phyloP scores from a whole-genome alignment of 371 early-diverging fungal genomes.

The Mortierella sp. region DNA sequence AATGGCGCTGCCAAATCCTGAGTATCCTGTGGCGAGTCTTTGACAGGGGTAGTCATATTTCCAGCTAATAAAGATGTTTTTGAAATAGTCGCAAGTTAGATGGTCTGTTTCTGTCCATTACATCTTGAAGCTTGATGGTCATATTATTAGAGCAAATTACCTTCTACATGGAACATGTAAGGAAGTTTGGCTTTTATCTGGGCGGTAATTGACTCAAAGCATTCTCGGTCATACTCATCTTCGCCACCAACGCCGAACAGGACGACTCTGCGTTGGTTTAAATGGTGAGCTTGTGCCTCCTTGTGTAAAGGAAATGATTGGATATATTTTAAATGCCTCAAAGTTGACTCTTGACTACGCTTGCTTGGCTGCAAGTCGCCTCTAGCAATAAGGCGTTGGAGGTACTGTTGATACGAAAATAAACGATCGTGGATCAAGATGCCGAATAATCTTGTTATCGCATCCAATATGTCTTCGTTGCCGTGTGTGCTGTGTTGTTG shows the following conservation, averaged over 20 bases:
- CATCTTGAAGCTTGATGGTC: neutral
- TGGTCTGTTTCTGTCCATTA: neutral
- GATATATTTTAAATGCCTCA: conserved; percentile 65
- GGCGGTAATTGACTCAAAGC: conserved; percentile 43
- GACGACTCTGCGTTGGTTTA: conserved; percentile 71
- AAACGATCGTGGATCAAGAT: conserved; percentile 67
- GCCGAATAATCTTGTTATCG: conserved; percentile 63
- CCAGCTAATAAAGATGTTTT: conserved; percentile 41
- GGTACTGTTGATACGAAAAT: conserved; percentile 74
- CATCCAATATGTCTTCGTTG: conserved; percentile 42
- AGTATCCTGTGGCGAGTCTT: conserved; percentile 58
- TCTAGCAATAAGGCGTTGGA: conserved; percentile 73
- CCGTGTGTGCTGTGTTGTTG: conserved; percentile 31
- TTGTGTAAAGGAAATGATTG: conserved; percentile 65
- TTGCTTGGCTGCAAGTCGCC: conserved; percentile 68
- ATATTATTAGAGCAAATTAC: conserved; percentile 19
- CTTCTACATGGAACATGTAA: conserved; percentile 51
- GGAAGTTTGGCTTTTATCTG: conserved; percentile 55
- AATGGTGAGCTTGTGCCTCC: conserved; percentile 53
- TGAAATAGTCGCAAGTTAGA: neutral
- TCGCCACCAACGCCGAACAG: conserved; percentile 59
- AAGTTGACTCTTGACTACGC: conserved; percentile 58
- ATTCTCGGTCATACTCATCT: conserved; percentile 43
- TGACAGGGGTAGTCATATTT: conserved; percentile 64
- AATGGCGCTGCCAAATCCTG: conserved; percentile 57